Conservation (phyloP, 2,329 filamentous ascomycete genomes). For the Pseudopyrenochaeta lycopersici region DNA sequence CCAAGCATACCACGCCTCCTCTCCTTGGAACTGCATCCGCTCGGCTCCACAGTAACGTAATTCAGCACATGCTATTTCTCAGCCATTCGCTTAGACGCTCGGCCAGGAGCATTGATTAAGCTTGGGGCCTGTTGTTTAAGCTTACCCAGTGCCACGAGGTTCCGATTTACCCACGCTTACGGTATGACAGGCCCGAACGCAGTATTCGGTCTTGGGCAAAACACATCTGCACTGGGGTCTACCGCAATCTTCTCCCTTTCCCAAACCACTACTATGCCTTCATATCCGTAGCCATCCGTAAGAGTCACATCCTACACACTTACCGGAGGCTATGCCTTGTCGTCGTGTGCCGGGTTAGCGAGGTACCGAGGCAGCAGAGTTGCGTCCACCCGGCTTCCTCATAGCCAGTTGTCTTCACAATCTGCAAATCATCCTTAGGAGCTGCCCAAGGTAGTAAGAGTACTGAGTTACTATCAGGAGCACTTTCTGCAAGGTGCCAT, state of each 20-base stretch:
- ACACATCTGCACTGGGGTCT: constrained; percentile 3
- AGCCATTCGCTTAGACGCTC: constrained; percentile 32
- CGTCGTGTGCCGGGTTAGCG: neutral
- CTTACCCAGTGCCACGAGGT: constrained; percentile 44
- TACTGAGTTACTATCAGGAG: constrained; percentile 20
- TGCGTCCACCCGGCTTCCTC: constrained; percentile 1
- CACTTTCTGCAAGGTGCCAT: constrained; percentile 24
- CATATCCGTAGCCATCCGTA: constrained; percentile 4
- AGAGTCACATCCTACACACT: no score
- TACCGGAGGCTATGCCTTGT: neutral
- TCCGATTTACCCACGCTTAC: constrained; percentile 39
- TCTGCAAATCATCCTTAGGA: constrained; percentile 21
- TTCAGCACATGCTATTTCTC: constrained; percentile 25
- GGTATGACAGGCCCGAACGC: constrained; percentile 22
- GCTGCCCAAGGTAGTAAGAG: constrained; percentile 28
- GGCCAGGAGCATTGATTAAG: constrained; percentile 35
- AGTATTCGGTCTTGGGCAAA: constrained; percentile 13
- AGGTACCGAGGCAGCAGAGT: constrained; percentile 6
- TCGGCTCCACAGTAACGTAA: constrained; percentile 45
- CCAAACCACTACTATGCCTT: neutral
- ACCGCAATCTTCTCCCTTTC: neutral
- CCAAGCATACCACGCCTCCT: constrained; percentile 21
- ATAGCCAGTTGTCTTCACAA: constrained; percentile 12
- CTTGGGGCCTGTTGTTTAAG: constrained; percentile 44
- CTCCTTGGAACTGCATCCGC: constrained; percentile 37